These are phyloP conservation scores for Trichocladium uniseriatum DNA, from an alignment of 495 filamentous ascomycete species.

Conservation along the genomic window DNA sequence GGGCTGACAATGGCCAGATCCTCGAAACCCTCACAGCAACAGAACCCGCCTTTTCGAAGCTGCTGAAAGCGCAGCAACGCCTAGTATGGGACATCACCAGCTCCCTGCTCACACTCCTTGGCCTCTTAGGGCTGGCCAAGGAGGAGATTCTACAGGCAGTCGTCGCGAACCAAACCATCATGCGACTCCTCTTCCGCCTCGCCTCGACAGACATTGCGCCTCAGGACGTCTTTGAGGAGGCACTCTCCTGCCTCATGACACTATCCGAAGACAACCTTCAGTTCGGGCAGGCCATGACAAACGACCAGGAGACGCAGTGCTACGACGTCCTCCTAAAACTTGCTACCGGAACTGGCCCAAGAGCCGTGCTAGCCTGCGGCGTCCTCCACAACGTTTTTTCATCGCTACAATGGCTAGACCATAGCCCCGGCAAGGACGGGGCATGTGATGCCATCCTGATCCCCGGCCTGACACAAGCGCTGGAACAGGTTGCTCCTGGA, in stretches of 20 bases:
- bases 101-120: conserved; percentile 37
- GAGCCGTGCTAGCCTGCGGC: conserved; percentile 39
- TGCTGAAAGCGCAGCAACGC: conserved; percentile 40
- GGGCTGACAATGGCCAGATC: conserved; percentile 29
- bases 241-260: conserved; percentile 42
- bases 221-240: conserved; percentile 32
- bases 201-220: conserved; percentile 25
- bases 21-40: conserved; percentile 32
- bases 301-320: conserved; percentile 27
- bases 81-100: conserved; percentile 42
- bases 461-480: conserved; percentile 30
- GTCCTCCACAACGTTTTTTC: conserved; percentile 46
- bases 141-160: conserved; percentile 47
- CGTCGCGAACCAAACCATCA: conserved; percentile 34
- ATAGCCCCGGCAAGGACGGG: conserved; percentile 36
- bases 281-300: conserved; percentile 35
- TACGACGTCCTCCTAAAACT: conserved; percentile 32
- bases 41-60: conserved; percentile 31
- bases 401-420: conserved; percentile 38
- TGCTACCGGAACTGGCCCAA: conserved; percentile 25
- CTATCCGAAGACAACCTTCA: conserved; percentile 47
- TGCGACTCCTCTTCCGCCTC: conserved; percentile 44
- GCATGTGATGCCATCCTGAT: conserved; percentile 41
- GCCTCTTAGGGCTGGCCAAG: conserved; percentile 39
- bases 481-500: conserved; percentile 25